Evolutionary conservation across 2,329 filamentous ascomycete species (phyloP).

Genomic region (Curvularia sp.): DNA sequence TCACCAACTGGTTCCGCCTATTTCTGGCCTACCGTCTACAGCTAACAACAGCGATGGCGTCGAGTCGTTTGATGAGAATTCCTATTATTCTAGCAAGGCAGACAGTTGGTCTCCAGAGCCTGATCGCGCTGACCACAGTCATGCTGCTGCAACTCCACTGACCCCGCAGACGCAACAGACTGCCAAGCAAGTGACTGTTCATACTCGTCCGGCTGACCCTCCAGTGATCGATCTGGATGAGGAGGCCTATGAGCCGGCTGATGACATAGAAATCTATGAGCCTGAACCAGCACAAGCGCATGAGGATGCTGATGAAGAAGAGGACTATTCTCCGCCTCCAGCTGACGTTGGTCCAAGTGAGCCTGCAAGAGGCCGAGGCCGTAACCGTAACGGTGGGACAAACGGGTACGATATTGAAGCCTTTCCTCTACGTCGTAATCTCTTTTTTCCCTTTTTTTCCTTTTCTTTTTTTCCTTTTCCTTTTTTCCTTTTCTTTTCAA

Average conservation of each 20-base stretch:
- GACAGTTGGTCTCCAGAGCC: slow-evolving; percentile 74
- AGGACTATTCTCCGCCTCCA: slow-evolving; percentile 56
- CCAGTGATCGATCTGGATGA: slow-evolving; percentile 49
- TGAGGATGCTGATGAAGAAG: slow-evolving; percentile 49
- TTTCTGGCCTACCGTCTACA: slow-evolving; percentile 63
- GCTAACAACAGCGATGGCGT: slow-evolving; percentile 70
- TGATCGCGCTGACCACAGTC: slow-evolving; percentile 40
- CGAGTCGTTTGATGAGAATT: slow-evolving; percentile 91
- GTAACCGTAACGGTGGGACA: slow-evolving; percentile 33
- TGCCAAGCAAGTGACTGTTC: slow-evolving; percentile 28
- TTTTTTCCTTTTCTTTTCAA: slow-evolving; percentile 36
- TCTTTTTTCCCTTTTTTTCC: too few relatives aligned
- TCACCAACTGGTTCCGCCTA: slow-evolving; percentile 73
- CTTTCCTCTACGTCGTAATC: slow-evolving; percentile 20
- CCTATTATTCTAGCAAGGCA: slow-evolving; percentile 91
- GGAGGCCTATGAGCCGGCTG: slow-evolving; percentile 49
- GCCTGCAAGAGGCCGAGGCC: slow-evolving; percentile 35
- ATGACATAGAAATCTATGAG: slow-evolving; percentile 52
- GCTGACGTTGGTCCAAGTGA: slow-evolving; percentile 48
- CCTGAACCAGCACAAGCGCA: slow-evolving; percentile 38
- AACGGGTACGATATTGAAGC: slow-evolving; percentile 42
- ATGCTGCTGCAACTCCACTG: slow-evolving; percentile 44
- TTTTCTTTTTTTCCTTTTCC: slow-evolving; percentile 45
- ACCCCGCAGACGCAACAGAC: slow-evolving; percentile 37
- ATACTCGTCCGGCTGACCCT: slow-evolving; percentile 25